Conservation (phyloP, 208 protist species). For the Acanthamoeba healyi region DNA sequence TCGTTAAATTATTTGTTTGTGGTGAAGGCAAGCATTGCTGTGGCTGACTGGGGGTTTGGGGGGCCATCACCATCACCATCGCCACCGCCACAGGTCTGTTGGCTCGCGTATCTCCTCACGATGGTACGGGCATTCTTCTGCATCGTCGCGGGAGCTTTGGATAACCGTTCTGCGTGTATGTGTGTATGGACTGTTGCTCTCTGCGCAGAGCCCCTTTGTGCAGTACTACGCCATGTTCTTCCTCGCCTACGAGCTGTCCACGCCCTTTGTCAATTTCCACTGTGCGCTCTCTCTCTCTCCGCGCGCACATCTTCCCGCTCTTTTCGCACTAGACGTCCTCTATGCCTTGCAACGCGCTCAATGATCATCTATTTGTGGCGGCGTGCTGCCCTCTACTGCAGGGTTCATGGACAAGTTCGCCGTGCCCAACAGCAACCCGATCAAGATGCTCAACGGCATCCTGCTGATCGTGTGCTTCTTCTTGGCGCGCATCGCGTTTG, state of each 20-base stretch:
- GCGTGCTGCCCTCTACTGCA: too few species aligned
- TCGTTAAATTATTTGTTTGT: background rate
- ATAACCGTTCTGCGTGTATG: too few species aligned
- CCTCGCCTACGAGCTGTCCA: conserved; percentile 47
- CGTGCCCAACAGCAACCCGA: conserved; percentile 42
- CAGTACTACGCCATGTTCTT: conserved; percentile 48
- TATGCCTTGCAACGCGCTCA: too few species aligned
- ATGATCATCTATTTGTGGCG: too few species aligned
- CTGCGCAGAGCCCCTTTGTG: background rate
- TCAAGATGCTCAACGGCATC: conserved; percentile 52
- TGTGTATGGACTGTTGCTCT: background rate
- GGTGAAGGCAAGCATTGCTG: too few species aligned
- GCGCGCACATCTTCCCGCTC: too few species aligned
- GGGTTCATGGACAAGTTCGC: conserved; percentile 30
- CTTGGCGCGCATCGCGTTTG: conserved; percentile 34
- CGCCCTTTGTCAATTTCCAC: conserved; percentile 45
- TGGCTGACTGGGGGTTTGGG: too few species aligned
- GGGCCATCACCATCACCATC: too few species aligned
- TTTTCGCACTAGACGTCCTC: too few species aligned
- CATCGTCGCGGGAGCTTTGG: too few species aligned
- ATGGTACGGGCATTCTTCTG: background rate
- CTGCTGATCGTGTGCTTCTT: conserved; percentile 38
- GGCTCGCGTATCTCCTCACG: conserved; percentile 12
- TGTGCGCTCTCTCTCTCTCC: background rate
- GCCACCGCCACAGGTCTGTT: background rate